Evolutionary conservation across 169 alveolate species (phyloP).

Genomic region (Cryptosporidium ubiquitum): DNA sequence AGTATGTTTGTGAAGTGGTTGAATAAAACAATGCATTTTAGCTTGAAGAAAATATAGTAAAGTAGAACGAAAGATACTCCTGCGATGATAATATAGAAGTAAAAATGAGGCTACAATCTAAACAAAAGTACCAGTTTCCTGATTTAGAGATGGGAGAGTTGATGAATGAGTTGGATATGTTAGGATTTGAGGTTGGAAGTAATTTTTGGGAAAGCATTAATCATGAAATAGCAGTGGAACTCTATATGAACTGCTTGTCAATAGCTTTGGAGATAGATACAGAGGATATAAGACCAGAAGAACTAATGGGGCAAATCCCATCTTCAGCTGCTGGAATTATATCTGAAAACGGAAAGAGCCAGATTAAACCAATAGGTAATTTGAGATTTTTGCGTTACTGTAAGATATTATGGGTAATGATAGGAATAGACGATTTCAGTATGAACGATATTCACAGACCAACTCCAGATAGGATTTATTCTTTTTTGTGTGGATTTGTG

Average conservation of each 20-base stretch:
- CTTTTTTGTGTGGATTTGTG: slow-evolving; percentile 66
- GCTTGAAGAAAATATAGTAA: not conserved
- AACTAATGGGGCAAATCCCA: slow-evolving; percentile 42
- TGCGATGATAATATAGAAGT: too few relatives aligned
- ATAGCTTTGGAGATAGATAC: slow-evolving; percentile 69
- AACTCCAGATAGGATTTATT: slow-evolving; percentile 61
- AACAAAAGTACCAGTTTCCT: slow-evolving; percentile 57
- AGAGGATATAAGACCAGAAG: slow-evolving; percentile 69
- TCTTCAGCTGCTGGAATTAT: slow-evolving; percentile 55
- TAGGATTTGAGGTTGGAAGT: slow-evolving; percentile 61
- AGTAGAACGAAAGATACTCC: too few relatives aligned
- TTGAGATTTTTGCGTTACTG: slow-evolving; percentile 64
- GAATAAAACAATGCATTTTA: not conserved
- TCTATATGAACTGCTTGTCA: slow-evolving; percentile 61
- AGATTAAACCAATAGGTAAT: slow-evolving; percentile 65
- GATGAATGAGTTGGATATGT: slow-evolving; percentile 68
- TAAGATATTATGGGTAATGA: slow-evolving; percentile 56
- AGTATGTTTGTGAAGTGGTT: not conserved
- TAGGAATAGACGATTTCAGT: slow-evolving; percentile 66
- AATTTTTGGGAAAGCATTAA: slow-evolving; percentile 70
- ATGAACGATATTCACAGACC: slow-evolving; percentile 71
- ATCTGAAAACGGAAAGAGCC: slow-evolving; percentile 60
- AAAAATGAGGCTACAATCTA: slow-evolving; percentile 11
- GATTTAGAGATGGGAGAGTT: slow-evolving; percentile 58
- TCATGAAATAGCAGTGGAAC: slow-evolving; percentile 49